phyloP scores from a whole-genome alignment of 1,284 basidiomycete genomes.

The Ustilago curta region DNA sequence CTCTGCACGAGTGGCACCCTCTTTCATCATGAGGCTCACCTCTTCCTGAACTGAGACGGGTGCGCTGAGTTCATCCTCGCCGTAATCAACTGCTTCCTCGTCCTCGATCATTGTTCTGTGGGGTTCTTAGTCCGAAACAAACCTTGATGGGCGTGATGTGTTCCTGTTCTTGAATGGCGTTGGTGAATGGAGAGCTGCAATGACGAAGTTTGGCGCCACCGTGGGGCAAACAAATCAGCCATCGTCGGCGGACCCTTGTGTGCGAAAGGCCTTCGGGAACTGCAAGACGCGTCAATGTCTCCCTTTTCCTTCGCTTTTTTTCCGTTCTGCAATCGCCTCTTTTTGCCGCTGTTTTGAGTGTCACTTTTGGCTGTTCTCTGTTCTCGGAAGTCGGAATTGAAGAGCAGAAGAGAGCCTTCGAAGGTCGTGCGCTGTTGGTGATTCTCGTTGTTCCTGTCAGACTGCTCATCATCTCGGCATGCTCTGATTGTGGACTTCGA shows the following conservation, averaged over 20 bases:
- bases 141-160: too few relatives aligned
- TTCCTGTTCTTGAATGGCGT: not conserved
- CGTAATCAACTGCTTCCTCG: slow-evolving; percentile 52
- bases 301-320: not conserved
- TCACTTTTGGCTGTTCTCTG: not conserved
- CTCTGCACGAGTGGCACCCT: not conserved
- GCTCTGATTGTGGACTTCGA: not conserved
- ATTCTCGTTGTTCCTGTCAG: not conserved
- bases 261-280: not conserved
- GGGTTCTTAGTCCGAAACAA: not conserved
- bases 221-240: not conserved
- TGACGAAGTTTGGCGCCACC: not conserved
- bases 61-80: slow-evolving; percentile 39
- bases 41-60: slow-evolving; percentile 30
- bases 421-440: slow-evolving; percentile 2
- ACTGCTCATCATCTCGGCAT: not conserved
- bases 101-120: slow-evolving; percentile 37
- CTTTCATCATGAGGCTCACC: slow-evolving; percentile 36
- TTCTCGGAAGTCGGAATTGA: slow-evolving; percentile 11
- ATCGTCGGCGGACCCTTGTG: not conserved
- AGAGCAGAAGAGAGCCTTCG: not conserved
- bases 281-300: slow-evolving; percentile 16
- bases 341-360: not conserved
- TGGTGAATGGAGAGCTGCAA: not conserved
- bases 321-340: not conserved